Base-by-base conservation (phyloP, 2,329 filamentous ascomycete species). In the Cercospora janseana region DNA sequence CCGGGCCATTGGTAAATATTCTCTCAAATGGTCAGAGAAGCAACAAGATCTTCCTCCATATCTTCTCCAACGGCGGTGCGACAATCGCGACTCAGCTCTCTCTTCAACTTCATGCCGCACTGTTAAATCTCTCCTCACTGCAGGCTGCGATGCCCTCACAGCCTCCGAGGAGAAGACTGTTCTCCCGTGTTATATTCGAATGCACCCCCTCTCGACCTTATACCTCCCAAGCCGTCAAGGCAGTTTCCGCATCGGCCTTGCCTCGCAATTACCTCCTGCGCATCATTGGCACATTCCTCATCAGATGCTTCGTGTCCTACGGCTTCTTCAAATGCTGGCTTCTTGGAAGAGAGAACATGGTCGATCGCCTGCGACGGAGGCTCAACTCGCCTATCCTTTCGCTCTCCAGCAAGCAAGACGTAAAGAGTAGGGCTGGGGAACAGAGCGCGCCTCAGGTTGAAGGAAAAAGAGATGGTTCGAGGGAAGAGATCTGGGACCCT, bases 51-150 rank as follows among this genome's bases (percentile, higher is more conserved):
- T 38, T 38, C 20, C 35, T 38, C 35, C 35, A 38, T 21, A 38
- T 56, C 16, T 68, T 67, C 49, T 69, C 66, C 7, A 69, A 69
- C 48, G 67, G 66, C 12, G 66, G 67, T 20, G 58, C 59, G 5
- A 60, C 61, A 12, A 60, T 52, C 6, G 60, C 61, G 3, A 55
- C 56, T 0, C 57, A 61, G 23, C 43, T 69, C 12, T 50, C 54
- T 10, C 26, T 46, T 4, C 44, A 46, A 26, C 44, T 46, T 15
- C 20, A 37, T 7, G 12, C 13, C 15, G 16, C 23, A 20, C n/a
- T n/a, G n/a, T n/a, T n/a, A n/a, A n/a, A n/a, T n/a, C 18, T 23
- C 13, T 24, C 20, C 10, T 23, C 20, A 8, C 13, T 18, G 29
- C 29, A 9, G 4, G 16, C 6, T n/a, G 21, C 24, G n/a, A 12